Evolutionary conservation across 352 stramenopile species (phyloP), one percentile per base, ranked within the genome.

Genomic region (Globisporangium solare): DNA sequence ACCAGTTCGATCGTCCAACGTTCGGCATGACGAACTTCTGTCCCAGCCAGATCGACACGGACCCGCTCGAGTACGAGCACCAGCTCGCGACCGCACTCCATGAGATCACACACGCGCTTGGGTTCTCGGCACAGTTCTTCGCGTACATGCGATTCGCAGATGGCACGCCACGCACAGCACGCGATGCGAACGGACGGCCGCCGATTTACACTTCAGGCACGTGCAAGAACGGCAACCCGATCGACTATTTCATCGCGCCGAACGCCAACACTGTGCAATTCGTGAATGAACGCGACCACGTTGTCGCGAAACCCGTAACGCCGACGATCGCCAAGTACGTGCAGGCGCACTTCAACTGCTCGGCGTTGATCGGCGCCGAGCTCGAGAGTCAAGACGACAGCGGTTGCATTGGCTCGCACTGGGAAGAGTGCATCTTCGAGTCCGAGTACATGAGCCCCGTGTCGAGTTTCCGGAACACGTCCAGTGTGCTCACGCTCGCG

Each of bases 1-100:
- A 95, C 58, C 82, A 94, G 51, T 90, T 78, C 54, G 86, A 95
- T 56, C 79, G 82, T 5, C 83, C 82, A 11, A 93, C 79, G 14
- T 91, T 94, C 54, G 83, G 86, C 0, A 92, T 92, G 80, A 67
- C 69, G 7, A 94, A 95, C 64, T 92, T 94, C 47, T 95, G 86
- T 45, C 83, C 86, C 2, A 61, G 54, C 0, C 73, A 89, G 51
- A 79, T 94, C 47, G 78, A 83, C 27, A 76, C 65, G 4, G 71
- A 80, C 17, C 54, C 66, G 15, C 59, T 71, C 50, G 65, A 79
- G 60, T 91, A 89, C 64, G 63, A 85, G 41, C 63, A 63, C 2
- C 82, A 92, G 56, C 68, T 92, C 12, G 61, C 73, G 3, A 92
- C 81, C 2, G 82, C 82, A 11, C 74, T 90, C 61, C 86, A 95